Conservation (phyloP, 2,329 filamentous ascomycete genomes). For the Diaporthe sp. region DNA sequence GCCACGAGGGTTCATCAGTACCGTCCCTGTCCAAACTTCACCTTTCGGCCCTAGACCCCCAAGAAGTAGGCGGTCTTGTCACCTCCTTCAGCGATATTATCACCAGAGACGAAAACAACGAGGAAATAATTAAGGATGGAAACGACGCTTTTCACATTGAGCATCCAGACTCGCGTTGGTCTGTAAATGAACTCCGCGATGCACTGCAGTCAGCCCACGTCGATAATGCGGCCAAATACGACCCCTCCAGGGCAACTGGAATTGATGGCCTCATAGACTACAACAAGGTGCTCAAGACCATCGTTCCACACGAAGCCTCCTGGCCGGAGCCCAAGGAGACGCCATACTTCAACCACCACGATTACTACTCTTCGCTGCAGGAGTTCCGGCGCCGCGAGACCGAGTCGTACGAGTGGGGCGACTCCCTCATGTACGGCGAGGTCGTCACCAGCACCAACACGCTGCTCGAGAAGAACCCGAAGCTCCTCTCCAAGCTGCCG, state of each 20-base stretch:
- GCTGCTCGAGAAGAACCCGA: constrained; percentile 91
- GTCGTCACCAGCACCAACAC: constrained; percentile 96
- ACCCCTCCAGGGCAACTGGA: constrained; percentile 44
- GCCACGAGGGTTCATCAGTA: constrained; percentile 75
- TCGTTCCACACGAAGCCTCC: constrained; percentile 78
- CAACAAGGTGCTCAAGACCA: constrained; percentile 77
- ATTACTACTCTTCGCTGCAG: constrained; percentile 80
- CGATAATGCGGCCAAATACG: constrained; percentile 37
- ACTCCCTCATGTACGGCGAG: constrained; percentile 86
- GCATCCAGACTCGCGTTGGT: constrained; percentile 73
- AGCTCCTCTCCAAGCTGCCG: constrained; percentile 81
- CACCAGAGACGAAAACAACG: constrained; percentile 70
- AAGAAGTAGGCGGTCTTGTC: constrained; percentile 78
- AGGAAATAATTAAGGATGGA: constrained; percentile 83
- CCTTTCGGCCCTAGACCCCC: constrained; percentile 78
- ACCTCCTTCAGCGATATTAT: constrained; percentile 77
- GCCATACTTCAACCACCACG: constrained; percentile 87
- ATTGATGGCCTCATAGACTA: constrained; percentile 80
- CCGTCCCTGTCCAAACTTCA: constrained; percentile 88
- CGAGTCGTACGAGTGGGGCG: constrained; percentile 79
- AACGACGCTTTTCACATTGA: constrained; percentile 87
- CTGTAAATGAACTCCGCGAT: constrained; percentile 67
- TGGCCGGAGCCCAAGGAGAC: constrained; percentile 81
- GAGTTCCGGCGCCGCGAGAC: constrained; percentile 73
- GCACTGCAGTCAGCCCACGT: constrained; percentile 60